Evolutionary conservation across 805 yeast genomes (phyloP).

Genomic region (Nakazawaea sp.): DNA sequence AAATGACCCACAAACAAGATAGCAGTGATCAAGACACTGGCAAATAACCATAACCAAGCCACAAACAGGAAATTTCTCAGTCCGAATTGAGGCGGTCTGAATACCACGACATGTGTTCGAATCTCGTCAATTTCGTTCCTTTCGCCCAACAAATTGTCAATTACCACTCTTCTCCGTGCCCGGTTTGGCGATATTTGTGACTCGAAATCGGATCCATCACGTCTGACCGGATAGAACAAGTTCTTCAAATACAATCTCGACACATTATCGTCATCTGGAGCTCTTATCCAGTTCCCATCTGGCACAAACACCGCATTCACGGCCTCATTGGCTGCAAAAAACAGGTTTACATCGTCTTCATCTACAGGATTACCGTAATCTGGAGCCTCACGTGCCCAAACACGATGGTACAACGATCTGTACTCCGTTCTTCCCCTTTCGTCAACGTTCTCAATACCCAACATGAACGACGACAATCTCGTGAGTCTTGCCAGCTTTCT

Average conservation of each 20-base stretch:
- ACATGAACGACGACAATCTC: constrained; percentile 77
- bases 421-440: constrained; percentile 69
- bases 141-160: constrained; percentile 25
- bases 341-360: constrained; percentile 32
- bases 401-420: constrained; percentile 37
- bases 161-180: constrained; percentile 12
- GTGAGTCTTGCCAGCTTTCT: constrained; percentile 44
- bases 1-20: constrained; percentile 1
- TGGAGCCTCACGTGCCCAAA: constrained; percentile 35
- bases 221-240: constrained; percentile 78
- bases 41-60: constrained; percentile 36
- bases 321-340: constrained; percentile 34
- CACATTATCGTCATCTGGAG: constrained; percentile 77
- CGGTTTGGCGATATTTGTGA: too few relatives aligned
- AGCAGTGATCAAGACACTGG: constrained; percentile 15
- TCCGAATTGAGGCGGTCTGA: constrained; percentile 76
- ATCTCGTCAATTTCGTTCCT: constrained; percentile 23
- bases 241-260: constrained; percentile 57
- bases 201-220: constrained; percentile 57
- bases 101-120: constrained; percentile 62
- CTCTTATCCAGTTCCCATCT: constrained; percentile 78
- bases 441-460: constrained; percentile 51
- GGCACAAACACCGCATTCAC: constrained; percentile 61
- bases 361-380: constrained; percentile 56
- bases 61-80: constrained; percentile 46